Base-by-base conservation (phyloP, 257 asterid genomes). In the Marsdenia floribunda region DNA sequence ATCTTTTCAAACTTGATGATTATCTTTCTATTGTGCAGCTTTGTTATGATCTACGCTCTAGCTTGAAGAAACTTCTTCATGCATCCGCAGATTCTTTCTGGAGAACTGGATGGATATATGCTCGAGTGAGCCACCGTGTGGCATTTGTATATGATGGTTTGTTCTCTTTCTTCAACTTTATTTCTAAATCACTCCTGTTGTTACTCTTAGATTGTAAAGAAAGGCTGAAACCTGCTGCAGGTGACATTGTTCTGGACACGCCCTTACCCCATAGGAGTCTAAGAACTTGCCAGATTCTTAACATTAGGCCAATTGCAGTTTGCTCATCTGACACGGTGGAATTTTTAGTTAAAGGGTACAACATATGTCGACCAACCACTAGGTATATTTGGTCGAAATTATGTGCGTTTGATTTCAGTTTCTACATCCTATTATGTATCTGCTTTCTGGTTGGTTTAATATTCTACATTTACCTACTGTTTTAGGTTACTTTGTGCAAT, bases 71-170 rank as follows among this genome's bases (percentile, higher is more conserved):
- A 88, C 97, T 95, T 87, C 83, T 92, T 79, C 83, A 86, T 83
- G 81, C 87, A 77, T 90, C 90, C 46, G 73, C 82, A 29, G 92
- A 92, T 81, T 80, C 96, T 67, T 89, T 92, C 80, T 92, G 99
- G 98, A 87, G 79, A 80, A 80, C 86, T 14, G 99, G 97, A 67
- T 90, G 97, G 98, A 87, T 95, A 78, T 92, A 89, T 81, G 80
- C 96, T 78, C 89, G 93, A 77, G 85, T 88, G 79, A 85, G 72
- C 74, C 88, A 90, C 73, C 91, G 79, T 66, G 84, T 87, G 77
- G 85, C 94, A 69, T 89, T 95, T 82, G 79, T 89, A 53, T 88
- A 84, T 74, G 87, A 92, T 86, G 99, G 99, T 92, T 82, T 74
- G 63, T 70, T 64, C 50, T 40, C 44, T 16, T 77, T 69, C 68